Base-by-base conservation (phyloP, 2,329 filamentous ascomycete genomes). In the Seiridium unicorne region DNA sequence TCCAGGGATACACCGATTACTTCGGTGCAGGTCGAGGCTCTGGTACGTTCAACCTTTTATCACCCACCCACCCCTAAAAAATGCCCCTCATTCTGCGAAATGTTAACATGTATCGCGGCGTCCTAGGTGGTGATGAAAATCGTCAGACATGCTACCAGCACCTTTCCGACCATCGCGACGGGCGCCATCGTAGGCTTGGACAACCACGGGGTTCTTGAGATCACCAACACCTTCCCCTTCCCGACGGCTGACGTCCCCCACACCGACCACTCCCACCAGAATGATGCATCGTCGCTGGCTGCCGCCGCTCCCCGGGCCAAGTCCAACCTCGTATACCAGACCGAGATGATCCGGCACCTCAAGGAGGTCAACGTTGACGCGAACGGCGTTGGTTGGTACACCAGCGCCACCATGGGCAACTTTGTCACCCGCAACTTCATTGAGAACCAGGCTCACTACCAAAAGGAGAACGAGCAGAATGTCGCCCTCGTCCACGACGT, bases 381-480 rank as follows among this genome's bases (percentile, higher is more conserved):
- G 66, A 97, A 98, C 83, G 96, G 92, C 72, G 92, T 96, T 62
- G 95, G 95, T 71, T 99, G 93, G 93, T 99, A 99, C 81, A 97
- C 93, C 61, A 97, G 93, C 81, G 92, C 93, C 65, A 97, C 93
- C 77, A 96, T 99, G 91, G 95, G 95, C 77, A 98, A 97, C 84
- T 98, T 98, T 70, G 85, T 98, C 83, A 97, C 93, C 82, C 77
- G 90, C 73, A 91, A 90, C 82, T 93, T 97, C 74, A 91, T 99
- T 77, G 95, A 99, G 85, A 99, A 98, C 82, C 93, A 97, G 78
- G 93, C 88, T 79, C 91, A 93, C 81, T 98, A 97, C 83, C 95
- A 99, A 83, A 95, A 92, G 77, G 92, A 96, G 70, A 96, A 97
- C 75, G 92, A 95, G 78, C 84, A 86, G 76, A 93, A 91, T 5